These are phyloP conservation scores for Coriaria nepalensis DNA, from an alignment of 306 rosid species.

Conservation along the genomic window DNA sequence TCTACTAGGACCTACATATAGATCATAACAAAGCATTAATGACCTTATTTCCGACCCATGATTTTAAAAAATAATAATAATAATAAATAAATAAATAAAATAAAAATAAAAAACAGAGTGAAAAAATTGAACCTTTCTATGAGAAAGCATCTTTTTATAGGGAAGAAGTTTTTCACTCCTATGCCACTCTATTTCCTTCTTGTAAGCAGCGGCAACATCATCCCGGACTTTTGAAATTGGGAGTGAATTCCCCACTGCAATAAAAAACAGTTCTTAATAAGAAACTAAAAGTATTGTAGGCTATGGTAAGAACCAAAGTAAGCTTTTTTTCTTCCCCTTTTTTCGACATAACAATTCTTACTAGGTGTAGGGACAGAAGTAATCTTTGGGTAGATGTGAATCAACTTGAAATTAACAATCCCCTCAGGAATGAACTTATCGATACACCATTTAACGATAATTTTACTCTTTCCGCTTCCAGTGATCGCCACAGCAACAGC, in stretches of 20 bases:
- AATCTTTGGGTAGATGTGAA: constrained; percentile 56
- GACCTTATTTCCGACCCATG: constrained; percentile 9
- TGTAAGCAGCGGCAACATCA: constrained; percentile 50
- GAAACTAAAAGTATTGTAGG: too few relatives aligned
- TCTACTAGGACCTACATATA: constrained; percentile 64
- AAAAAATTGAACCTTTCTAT: constrained; percentile 45
- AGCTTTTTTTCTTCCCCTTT: too few relatives aligned
- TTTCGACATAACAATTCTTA: constrained; percentile 18
- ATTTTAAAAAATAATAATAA: too few relatives aligned
- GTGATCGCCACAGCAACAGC: constrained; percentile 66
- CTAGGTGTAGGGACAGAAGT: constrained; percentile 68
- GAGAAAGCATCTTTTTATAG: constrained; percentile 55
- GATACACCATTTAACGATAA: constrained; percentile 64
- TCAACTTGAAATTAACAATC: constrained; percentile 41
- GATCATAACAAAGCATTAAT: not conserved
- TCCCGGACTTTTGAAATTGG: constrained; percentile 53
- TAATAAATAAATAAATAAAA: too few relatives aligned
- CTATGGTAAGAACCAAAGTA: too few relatives aligned
- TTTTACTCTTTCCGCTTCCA: constrained; percentile 65
- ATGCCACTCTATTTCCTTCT: constrained; percentile 54
- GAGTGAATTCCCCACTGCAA: constrained; percentile 67
- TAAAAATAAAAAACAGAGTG: constrained; percentile 12
- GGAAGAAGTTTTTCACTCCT: constrained; percentile 58
- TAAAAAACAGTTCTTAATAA: not conserved
- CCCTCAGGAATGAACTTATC: constrained; percentile 77